Evolutionary conservation across 1,139 yeast genomes (phyloP).

Genomic region (Saccharomycopsis hybrid): DNA sequence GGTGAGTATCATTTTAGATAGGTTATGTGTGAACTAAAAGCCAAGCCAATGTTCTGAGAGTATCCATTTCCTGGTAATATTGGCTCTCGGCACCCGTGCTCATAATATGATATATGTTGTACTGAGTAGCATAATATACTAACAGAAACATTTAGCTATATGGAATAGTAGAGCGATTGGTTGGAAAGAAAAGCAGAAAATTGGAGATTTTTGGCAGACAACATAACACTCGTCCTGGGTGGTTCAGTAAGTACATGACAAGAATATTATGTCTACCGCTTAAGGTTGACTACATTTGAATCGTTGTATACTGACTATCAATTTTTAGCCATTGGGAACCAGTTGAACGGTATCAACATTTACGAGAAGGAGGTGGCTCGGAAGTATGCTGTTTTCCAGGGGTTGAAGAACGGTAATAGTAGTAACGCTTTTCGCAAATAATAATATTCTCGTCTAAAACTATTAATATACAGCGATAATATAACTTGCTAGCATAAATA

Average conservation of each 20-base stretch:
- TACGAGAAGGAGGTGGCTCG: slow-evolving; percentile 48
- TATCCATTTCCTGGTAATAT: no score
- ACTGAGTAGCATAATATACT: no score
- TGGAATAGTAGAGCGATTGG: slow-evolving; percentile 78
- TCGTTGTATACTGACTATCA: no score
- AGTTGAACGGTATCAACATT: slow-evolving; percentile 54
- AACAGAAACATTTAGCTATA: slow-evolving; percentile 35
- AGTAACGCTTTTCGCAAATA: background rate
- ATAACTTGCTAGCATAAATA: no score
- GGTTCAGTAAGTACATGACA: slow-evolving; percentile 61
- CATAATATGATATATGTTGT: no score
- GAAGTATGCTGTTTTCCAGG: background rate
- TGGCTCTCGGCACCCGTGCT: no score
- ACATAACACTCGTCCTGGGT: slow-evolving; percentile 81
- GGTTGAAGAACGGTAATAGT: background rate
- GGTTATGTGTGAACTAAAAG: no score
- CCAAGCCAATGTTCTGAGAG: no score
- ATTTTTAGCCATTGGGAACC: slow-evolving; percentile 77
- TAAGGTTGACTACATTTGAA: no score
- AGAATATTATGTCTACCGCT: no score
- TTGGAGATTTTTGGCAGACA: slow-evolving; percentile 85
- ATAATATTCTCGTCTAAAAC: no score
- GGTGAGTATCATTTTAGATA: slow-evolving; percentile 30
- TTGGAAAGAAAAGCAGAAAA: slow-evolving; percentile 68
- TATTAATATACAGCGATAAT: no score